Evolutionary conservation across 305 asterid genomes (phyloP), one percentile per base, ranked within the genome.

Genomic region (Fraxinus dipetala): DNA sequence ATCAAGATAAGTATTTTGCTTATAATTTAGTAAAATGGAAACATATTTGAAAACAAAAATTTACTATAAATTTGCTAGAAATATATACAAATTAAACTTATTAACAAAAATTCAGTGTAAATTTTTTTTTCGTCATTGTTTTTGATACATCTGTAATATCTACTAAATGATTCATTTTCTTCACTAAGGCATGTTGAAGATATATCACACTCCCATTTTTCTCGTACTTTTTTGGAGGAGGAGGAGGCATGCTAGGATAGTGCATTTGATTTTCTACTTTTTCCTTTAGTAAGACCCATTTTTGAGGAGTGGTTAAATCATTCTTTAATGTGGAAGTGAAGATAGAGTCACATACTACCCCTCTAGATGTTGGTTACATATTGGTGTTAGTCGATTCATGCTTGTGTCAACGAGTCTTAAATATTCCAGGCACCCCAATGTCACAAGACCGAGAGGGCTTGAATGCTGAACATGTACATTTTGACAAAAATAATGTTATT

Each of bases 311-410:
- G 83, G 72, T 81, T 65, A 80, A 80, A 1, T 77, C 84, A 67
- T 76, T 76, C 20, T n/a, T 77, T 70, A 35, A 67, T 51, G 67
- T 80, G 43, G 79, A 80, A 80, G 81, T 65, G 56, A 84, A 80
- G 59, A 80, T 16, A 20, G 7, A 11, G 13, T 38, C 13, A 40
- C 48, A 40, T 40, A 40, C 48, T 40, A 40, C 10, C 13, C 13
- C 2, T 1, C 10, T 35, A 35, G 51, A 40, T 40, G 3, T 40
- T 10, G 18, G 56, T 43, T 43, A 13, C n/a, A 2, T 4, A 43
- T 43, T 43, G n/a, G n/a, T 43, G 54, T 43, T 43, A 2, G 16
- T 11, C 16, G 11, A 10, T 2, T 43, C 16, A 13, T 0, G 5
- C 56, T 0, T 0, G 5, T 11, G 56, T 0, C 5, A 18, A 45